These are phyloP conservation scores for Juglanconis sp. DNA, from an alignment of 2,329 filamentous ascomycete genomes.

Conservation along the genomic window DNA sequence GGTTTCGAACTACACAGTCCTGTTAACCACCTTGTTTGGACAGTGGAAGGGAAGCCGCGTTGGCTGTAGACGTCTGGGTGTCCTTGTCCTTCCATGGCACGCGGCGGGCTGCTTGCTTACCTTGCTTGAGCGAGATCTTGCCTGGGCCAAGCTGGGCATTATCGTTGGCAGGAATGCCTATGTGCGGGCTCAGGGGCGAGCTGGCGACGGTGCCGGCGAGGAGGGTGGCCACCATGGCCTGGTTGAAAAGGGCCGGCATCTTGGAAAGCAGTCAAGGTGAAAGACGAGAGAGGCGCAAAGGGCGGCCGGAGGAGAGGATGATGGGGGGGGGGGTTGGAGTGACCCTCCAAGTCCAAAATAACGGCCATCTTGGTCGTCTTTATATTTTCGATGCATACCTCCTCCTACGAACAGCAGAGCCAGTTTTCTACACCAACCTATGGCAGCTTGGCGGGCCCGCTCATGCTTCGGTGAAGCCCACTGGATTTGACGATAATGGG, in stretches of 20 bases:
- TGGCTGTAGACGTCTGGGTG: no score
- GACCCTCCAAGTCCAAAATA: not conserved
- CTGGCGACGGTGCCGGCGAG: slow-evolving; percentile 10
- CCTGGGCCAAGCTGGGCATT: slow-evolving; percentile 1
- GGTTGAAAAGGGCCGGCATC: slow-evolving; percentile 7
- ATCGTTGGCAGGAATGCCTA: slow-evolving; percentile 7
- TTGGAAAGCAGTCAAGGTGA: not conserved
- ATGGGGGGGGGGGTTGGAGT: not conserved
- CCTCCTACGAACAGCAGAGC: not conserved
- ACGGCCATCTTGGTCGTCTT: not conserved
- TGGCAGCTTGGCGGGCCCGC: not conserved
- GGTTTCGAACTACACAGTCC: slow-evolving; percentile 13
- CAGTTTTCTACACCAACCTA: not conserved
- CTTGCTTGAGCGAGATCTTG: slow-evolving; percentile 14
- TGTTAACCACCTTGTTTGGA: not conserved
- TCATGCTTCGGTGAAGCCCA: not conserved
- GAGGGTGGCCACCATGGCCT: slow-evolving; percentile 5
- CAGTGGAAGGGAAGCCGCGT: not conserved
- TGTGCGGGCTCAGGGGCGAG: slow-evolving; percentile 3
- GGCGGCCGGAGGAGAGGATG: not conserved
- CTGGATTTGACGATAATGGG: not conserved
- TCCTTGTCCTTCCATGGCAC: no score
- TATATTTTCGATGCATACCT: not conserved
- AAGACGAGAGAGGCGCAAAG: not conserved
- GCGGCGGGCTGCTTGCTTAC: not conserved